phyloP scores from a whole-genome alignment of 371 early-diverging fungal species.

The Apophysomyces ossiformis region DNA sequence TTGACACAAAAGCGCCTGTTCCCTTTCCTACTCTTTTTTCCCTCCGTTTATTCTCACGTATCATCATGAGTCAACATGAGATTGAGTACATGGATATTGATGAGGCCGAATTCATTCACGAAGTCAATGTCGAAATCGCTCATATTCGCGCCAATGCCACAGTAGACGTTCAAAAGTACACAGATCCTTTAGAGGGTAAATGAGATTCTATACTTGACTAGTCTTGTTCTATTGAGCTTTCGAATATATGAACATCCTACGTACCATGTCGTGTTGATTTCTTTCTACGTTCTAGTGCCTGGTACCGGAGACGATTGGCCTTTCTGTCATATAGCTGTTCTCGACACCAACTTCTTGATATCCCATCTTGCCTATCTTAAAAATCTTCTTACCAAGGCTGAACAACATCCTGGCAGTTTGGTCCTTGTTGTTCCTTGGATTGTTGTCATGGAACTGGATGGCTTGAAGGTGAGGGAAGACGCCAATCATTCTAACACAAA shows the following conservation, averaged over 20 bases:
- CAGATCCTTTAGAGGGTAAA: too few species aligned
- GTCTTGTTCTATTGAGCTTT: neutral
- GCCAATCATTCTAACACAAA: neutral
- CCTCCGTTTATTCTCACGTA: neutral
- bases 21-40: neutral
- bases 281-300: too few species aligned
- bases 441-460: conserved; percentile 44
- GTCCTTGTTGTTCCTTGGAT: conserved; percentile 45
- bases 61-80: conserved; percentile 11
- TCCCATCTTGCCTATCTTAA: conserved; percentile 40
- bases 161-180: too few species aligned
- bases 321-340: conserved; percentile 28
- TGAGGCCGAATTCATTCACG: conserved; percentile 40
- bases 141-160: conserved; percentile 20
- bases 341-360: conserved; percentile 49
- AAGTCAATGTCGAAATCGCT: conserved; percentile 38
- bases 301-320: neutral
- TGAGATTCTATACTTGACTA: too few species aligned
- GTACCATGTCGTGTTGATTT: too few species aligned
- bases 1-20: too few species aligned
- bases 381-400: conserved; percentile 27
- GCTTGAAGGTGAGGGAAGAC: conserved; percentile 39
- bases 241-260: neutral
- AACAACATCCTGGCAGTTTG: conserved; percentile 25
- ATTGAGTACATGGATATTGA: conserved; percentile 42